These are phyloP conservation scores for Crithidia acanthocephali DNA, from an alignment of 208 protist species.

Conservation along the genomic window DNA sequence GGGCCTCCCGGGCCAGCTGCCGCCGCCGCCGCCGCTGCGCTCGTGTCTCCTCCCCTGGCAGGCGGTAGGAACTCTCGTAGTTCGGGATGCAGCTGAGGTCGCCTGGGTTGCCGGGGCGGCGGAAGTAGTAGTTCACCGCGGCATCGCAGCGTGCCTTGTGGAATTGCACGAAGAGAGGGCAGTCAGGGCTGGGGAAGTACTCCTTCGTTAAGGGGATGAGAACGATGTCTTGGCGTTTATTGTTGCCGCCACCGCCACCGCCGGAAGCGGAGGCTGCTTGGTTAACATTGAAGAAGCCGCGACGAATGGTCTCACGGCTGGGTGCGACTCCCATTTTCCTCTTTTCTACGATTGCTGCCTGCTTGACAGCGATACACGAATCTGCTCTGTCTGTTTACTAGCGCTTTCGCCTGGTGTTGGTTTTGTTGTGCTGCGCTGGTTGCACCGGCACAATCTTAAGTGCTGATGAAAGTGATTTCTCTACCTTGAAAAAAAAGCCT, in stretches of 20 bases:
- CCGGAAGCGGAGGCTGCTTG: constrained; percentile 23
- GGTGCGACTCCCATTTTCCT: constrained; percentile 70
- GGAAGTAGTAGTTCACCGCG: constrained; percentile 88
- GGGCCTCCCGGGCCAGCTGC: constrained; percentile 22
- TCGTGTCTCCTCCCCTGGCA: constrained; percentile 33
- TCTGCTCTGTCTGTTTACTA: too few relatives aligned
- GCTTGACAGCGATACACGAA: too few relatives aligned
- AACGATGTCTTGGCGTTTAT: constrained; percentile 66
- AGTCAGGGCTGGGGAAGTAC: constrained; percentile 81
- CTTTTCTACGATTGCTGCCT: background rate
- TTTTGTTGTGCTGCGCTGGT: too few relatives aligned
- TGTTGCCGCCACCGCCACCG: constrained; percentile 17
- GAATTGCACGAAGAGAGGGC: constrained; percentile 84
- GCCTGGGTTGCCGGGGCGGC: constrained; percentile 71
- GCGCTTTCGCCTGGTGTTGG: too few relatives aligned
- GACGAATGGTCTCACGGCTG: constrained; percentile 70
- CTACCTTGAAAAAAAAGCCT: too few relatives aligned
- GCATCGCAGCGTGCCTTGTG: constrained; percentile 80
- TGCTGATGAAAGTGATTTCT: too few relatives aligned
- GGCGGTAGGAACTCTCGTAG: constrained; percentile 44
- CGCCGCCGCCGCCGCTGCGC: constrained; percentile 22
- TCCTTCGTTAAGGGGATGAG: constrained; percentile 80
- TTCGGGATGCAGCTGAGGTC: constrained; percentile 78
- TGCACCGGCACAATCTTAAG: too few relatives aligned
- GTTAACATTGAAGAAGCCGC: constrained; percentile 58